phyloP scores from a whole-genome alignment of 2,329 filamentous ascomycete genomes.

The Eutypella sp. region DNA sequence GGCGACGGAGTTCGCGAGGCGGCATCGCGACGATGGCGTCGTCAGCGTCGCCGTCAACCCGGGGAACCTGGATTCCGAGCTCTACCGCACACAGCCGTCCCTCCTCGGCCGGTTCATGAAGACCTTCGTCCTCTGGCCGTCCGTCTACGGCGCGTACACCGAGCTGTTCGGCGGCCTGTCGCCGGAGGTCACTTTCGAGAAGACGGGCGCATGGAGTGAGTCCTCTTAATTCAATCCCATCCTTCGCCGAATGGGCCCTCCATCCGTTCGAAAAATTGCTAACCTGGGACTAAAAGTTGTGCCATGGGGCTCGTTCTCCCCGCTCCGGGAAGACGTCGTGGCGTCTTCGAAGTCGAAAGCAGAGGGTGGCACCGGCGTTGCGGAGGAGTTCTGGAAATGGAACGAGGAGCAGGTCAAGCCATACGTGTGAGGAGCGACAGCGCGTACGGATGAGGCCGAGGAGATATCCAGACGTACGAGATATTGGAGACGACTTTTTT shows the following conservation, averaged over 20 bases:
- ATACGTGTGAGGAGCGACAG: slow-evolving; percentile 11
- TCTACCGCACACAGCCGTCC: slow-evolving; percentile 7
- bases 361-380: slow-evolving; percentile 34
- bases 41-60: slow-evolving; percentile 15
- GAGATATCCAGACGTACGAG: too few relatives aligned
- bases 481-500: too few relatives aligned
- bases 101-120: slow-evolving; percentile 1
- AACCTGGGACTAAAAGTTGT: slow-evolving; percentile 27
- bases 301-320: slow-evolving; percentile 38
- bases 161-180: slow-evolving; percentile 34
- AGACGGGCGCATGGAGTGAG: slow-evolving; percentile 16
- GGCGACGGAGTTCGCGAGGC: slow-evolving; percentile 7
- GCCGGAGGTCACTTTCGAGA: slow-evolving; percentile 26
- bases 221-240: background rate
- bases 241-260: too few relatives aligned
- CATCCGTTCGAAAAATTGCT: too few relatives aligned
- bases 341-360: slow-evolving; percentile 21
- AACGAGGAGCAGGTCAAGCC: slow-evolving; percentile 32
- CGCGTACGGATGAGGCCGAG: background rate
- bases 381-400: slow-evolving; percentile 40
- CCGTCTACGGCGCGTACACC: slow-evolving; percentile 32
- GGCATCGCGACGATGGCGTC: slow-evolving; percentile 6
- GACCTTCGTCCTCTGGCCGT: slow-evolving; percentile 4
- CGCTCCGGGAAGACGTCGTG: slow-evolving; percentile 28
- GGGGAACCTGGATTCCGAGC: slow-evolving; percentile 14